These are phyloP conservation scores for Diaporthe longicolla DNA, from an alignment of 2,329 filamentous ascomycete genomes.

Conservation along the genomic window DNA sequence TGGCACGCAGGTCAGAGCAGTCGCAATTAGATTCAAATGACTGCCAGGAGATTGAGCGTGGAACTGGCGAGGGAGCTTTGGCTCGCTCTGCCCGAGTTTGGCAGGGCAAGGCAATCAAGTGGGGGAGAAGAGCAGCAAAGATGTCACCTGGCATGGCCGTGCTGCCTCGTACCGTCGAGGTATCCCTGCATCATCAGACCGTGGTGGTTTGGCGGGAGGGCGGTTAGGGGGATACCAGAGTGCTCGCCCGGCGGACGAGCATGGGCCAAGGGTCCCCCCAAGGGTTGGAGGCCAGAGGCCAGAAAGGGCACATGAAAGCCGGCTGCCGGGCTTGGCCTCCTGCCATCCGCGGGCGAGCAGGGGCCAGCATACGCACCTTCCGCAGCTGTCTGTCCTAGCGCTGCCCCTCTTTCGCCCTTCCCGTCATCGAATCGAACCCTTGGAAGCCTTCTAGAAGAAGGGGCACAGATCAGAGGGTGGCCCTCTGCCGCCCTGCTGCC, in stretches of 20 bases:
- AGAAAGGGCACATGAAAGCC: constrained; percentile 34
- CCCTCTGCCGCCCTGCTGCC: constrained; percentile 14
- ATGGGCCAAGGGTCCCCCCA: background rate
- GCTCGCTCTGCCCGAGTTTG: constrained; percentile 43
- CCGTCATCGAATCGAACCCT: constrained; percentile 40
- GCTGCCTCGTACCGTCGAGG: constrained; percentile 16
- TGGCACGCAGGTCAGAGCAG: constrained; percentile 33
- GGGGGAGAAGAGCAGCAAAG: constrained; percentile 20
- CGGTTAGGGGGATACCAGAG: background rate
- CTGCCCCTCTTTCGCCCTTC: constrained; percentile 35
- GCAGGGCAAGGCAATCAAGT: constrained; percentile 37
- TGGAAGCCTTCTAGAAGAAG: constrained; percentile 43
- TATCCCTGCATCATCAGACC: constrained; percentile 8
- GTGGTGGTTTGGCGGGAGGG: no score
- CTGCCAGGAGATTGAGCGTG: constrained; percentile 43
- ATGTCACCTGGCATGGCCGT: constrained; percentile 34
- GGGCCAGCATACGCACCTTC: constrained; percentile 34
- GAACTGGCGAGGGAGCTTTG: constrained; percentile 41
- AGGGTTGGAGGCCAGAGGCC: background rate
- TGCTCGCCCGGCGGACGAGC: background rate
- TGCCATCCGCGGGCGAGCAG: constrained; percentile 39
- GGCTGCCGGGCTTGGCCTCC: constrained; percentile 34
- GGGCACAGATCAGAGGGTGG: constrained; percentile 37
- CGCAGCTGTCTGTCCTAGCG: constrained; percentile 26
- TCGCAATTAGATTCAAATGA: constrained; percentile 42